phyloP scores from a whole-genome alignment of 345 rosid genomes.

The Streptanthus diversifolius region DNA sequence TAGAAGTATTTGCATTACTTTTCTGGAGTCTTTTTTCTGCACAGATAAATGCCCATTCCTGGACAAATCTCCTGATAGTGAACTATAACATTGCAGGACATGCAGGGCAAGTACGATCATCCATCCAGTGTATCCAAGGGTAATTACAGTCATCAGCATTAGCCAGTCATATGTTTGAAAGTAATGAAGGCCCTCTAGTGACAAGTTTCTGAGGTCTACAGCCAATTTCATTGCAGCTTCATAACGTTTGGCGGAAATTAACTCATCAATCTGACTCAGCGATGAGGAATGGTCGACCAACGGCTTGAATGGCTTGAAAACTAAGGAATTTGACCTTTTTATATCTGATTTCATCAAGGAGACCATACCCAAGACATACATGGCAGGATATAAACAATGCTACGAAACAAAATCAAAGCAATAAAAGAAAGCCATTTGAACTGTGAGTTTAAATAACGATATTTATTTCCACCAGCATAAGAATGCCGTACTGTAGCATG shows the following conservation, averaged over 20 bases:
- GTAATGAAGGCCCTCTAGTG: constrained; percentile 85
- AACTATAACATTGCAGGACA: constrained; percentile 80
- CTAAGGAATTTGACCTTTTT: constrained; percentile 63
- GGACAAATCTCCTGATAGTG: constrained; percentile 48
- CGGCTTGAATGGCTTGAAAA: constrained; percentile 81
- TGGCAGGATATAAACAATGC: neutral
- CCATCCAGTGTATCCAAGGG: constrained; percentile 92
- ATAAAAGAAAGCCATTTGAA: neutral
- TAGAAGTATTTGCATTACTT: constrained; percentile 53
- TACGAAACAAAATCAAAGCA: neutral
- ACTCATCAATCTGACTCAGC: constrained; percentile 60
- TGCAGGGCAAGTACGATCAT: constrained; percentile 80
- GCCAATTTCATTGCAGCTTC: constrained; percentile 64
- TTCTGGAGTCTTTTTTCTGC: constrained; percentile 50
- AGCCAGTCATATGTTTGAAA: constrained; percentile 96
- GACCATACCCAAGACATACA: constrained; percentile 1
- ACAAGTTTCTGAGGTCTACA: constrained; percentile 73
- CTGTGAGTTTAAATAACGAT: neutral
- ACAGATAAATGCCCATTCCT: constrained; percentile 46
- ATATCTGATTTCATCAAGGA: constrained; percentile 70
- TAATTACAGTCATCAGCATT: constrained; percentile 82
- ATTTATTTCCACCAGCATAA: neutral
- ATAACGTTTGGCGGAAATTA: constrained; percentile 49
- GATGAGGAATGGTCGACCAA: constrained; percentile 45
- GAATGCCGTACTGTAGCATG: constrained; percentile 4